Percentiles rank a stretch among this genome's conserved stretches.
Conservation (phyloP, 2,329 filamentous ascomycete species). For the Verruconis gallopava region DNA sequence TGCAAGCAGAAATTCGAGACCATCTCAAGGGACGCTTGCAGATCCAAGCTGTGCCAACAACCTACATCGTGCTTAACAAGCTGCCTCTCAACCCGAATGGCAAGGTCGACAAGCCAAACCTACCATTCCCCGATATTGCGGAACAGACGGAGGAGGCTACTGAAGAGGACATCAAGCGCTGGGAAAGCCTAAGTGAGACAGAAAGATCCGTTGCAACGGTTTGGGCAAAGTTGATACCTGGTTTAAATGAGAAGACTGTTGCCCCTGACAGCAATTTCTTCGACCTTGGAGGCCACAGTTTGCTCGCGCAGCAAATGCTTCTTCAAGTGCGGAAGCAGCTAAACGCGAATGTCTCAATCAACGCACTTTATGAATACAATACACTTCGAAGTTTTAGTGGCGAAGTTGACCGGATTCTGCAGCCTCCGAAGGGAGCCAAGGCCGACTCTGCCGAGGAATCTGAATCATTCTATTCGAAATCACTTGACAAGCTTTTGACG, state of each 20-base stretch:
- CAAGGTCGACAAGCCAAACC: conserved; percentile 55
- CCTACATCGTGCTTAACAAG: conserved; percentile 58
- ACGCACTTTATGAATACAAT: conserved; percentile 54
- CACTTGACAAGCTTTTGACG: conserved; percentile 34
- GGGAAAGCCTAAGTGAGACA: conserved; percentile 39
- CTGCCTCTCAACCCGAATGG: conserved; percentile 53
- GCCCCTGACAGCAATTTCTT: conserved; percentile 56
- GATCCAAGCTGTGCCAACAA: conserved; percentile 60
- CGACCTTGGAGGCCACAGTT: conserved; percentile 66
- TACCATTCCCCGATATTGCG: conserved; percentile 62
- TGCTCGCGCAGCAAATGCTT: conserved; percentile 70
- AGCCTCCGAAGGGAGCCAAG: conserved; percentile 33
- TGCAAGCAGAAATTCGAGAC: conserved; percentile 49
- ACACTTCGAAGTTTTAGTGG: conserved; percentile 45
- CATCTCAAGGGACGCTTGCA: conserved; percentile 61
- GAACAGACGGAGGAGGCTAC: conserved; percentile 17
- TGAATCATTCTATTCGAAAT: conserved; percentile 36
- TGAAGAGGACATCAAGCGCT: conserved; percentile 17
- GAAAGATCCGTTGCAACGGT: conserved; percentile 56
- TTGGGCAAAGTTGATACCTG: conserved; percentile 55
- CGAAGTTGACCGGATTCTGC: conserved; percentile 37
- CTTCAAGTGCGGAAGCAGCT: conserved; percentile 53
- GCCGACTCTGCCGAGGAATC: conserved; percentile 23
- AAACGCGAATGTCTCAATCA: conserved; percentile 54
- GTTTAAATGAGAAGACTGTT: conserved; percentile 55